Conservation (phyloP, 192 early-diverging fungal species). For the Backusella tuberculispora region DNA sequence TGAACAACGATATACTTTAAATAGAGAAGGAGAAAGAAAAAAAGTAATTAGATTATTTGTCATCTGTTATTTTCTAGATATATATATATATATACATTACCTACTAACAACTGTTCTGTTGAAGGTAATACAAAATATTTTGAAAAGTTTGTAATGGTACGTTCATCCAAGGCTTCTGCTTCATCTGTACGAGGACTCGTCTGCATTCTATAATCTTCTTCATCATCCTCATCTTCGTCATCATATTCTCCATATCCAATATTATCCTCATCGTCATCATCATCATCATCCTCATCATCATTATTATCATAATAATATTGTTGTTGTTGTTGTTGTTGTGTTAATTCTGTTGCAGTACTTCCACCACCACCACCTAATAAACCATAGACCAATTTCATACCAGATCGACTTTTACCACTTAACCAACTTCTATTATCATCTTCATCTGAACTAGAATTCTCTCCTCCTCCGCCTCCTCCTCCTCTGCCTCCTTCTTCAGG, state of each 20-base stretch:
- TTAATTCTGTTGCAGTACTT: neutral
- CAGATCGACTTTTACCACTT: slow-evolving; percentile 35
- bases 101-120: slow-evolving; percentile 52
- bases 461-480: neutral
- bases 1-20: slow-evolving; percentile 55
- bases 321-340: no score
- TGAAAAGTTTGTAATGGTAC: slow-evolving; percentile 46
- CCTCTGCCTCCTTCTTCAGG: no score
- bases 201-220: no score
- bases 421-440: slow-evolving; percentile 36
- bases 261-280: neutral
- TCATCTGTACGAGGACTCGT: slow-evolving; percentile 1
- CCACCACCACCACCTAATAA: slow-evolving; percentile 27
- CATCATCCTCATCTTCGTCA: slow-evolving; percentile 4
- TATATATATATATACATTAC: slow-evolving; percentile 29
- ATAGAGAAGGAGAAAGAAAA: neutral
- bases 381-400: slow-evolving; percentile 42
- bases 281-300: slow-evolving; percentile 33
- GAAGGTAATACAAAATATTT: slow-evolving; percentile 62
- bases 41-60: neutral
- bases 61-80: neutral
- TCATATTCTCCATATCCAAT: slow-evolving; percentile 23
- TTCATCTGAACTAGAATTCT: slow-evolving; percentile 34
- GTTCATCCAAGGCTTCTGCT: slow-evolving; percentile 26
- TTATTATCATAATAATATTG: neutral